Evolutionary conservation across 495 filamentous ascomycete genomes (phyloP).

Genomic region (Xylaria grammica): DNA sequence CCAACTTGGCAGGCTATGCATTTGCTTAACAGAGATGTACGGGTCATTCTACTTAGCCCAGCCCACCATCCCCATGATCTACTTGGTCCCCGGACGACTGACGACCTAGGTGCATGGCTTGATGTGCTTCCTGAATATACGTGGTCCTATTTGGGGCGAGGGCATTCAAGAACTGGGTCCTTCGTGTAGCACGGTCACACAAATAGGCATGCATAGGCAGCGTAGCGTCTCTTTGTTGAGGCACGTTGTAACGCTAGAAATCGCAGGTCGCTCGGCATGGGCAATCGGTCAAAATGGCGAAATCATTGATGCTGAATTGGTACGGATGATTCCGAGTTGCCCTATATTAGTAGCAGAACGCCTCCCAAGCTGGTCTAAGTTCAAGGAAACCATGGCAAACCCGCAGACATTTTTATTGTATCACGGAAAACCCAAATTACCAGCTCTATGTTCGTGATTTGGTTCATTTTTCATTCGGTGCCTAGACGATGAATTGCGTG

Average conservation of each 20-base stretch:
- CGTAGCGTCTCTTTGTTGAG: slow-evolving; percentile 1
- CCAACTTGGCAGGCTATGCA: too few species aligned
- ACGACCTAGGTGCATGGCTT: too few species aligned
- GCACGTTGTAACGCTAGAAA: not conserved
- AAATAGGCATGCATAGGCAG: too few species aligned
- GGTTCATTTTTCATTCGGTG: slow-evolving; percentile 40
- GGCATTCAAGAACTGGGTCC: too few species aligned
- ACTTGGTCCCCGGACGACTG: too few species aligned
- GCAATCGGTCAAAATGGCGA: slow-evolving; percentile 1
- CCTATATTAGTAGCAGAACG: slow-evolving; percentile 10
- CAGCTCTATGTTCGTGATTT: slow-evolving; percentile 32
- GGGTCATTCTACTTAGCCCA: too few species aligned
- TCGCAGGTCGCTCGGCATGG: not conserved
- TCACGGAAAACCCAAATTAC: slow-evolving; percentile 17
- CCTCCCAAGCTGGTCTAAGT: not conserved
- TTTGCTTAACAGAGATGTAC: too few species aligned
- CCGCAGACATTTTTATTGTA: slow-evolving; percentile 7
- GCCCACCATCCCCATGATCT: too few species aligned
- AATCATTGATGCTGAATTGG: not conserved
- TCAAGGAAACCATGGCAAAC: slow-evolving; percentile 9
- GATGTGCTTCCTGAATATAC: too few species aligned
- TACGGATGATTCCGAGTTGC: not conserved
- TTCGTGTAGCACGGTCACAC: too few species aligned
- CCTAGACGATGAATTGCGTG: slow-evolving; percentile 39
- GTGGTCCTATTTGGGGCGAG: too few species aligned